A percentile compares a stretch with the other conserved stretches of the same genome.
Conservation (phyloP, 139 green algal genomes). For the Raphidocelis subcapitata region DNA sequence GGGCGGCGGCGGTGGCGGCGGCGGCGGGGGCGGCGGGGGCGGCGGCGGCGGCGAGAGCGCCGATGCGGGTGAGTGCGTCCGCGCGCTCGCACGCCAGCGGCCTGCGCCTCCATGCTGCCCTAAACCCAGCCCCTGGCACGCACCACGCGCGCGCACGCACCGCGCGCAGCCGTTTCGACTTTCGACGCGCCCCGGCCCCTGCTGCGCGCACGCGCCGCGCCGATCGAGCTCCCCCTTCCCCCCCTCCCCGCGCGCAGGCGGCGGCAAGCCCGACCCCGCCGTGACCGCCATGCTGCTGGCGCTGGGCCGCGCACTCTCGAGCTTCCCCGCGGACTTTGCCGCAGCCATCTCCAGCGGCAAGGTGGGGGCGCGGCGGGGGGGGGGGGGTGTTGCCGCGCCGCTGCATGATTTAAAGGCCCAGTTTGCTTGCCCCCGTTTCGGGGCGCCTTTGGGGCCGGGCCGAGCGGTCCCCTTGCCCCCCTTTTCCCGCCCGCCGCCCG, state of each 20-base stretch:
- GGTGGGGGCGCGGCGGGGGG: slow-evolving; percentile 30
- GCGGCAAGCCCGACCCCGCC: not conserved
- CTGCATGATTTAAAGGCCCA: too few relatives aligned
- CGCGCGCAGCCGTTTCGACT: not conserved
- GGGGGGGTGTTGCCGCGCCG: not conserved
- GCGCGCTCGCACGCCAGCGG: not conserved
- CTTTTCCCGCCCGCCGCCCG: too few relatives aligned
- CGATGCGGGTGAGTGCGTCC: not conserved
- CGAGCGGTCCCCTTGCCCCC: slow-evolving; percentile 9
- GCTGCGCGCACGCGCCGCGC: not conserved
- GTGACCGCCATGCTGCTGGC: slow-evolving; percentile 13
- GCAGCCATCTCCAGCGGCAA: slow-evolving; percentile 58
- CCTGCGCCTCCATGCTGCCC: too few relatives aligned
- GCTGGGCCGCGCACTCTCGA: slow-evolving; percentile 44
- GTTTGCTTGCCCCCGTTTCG: too few relatives aligned
- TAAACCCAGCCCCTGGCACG: not conserved
- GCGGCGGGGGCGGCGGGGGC: not conserved
- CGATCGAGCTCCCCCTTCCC: not conserved
- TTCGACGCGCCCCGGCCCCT: not conserved
- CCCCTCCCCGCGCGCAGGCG: not conserved
- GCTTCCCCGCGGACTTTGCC: slow-evolving; percentile 66
- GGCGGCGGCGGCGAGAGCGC: slow-evolving; percentile 1
- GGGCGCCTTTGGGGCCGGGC: not conserved
- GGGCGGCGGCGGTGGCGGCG: not conserved
- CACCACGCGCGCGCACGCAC: not conserved